Conservation (phyloP, 192 early-diverging fungal species). For the Phlyctochytrium bullatum region DNA sequence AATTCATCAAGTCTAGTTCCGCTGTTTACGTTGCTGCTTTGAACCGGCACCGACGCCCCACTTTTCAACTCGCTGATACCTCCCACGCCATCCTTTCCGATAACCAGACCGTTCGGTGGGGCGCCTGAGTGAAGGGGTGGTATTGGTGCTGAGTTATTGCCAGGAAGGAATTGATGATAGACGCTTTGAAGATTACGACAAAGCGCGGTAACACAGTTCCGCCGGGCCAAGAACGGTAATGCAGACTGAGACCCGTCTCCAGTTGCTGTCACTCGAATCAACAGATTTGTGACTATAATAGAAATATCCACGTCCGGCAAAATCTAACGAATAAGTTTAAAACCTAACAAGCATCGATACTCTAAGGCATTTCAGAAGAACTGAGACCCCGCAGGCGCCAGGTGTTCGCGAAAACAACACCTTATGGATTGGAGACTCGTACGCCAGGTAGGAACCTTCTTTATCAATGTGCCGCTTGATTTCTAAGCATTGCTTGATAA, state of each 20-base stretch:
- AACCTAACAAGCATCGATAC: too few relatives aligned
- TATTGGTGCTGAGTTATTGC: too few relatives aligned
- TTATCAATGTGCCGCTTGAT: slow-evolving; percentile 51
- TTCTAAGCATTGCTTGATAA: slow-evolving; percentile 38
- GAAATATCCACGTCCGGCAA: slow-evolving; percentile 40
- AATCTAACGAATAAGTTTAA: slow-evolving; percentile 21
- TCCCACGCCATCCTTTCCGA: too few relatives aligned
- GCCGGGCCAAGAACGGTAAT: slow-evolving; percentile 30
- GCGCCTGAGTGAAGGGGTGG: slow-evolving; percentile 16
- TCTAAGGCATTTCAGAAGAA: slow-evolving; percentile 43
- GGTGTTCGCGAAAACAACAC: slow-evolving; percentile 41
- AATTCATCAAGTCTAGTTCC: slow-evolving; percentile 49
- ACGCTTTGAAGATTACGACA: slow-evolving; percentile 9
- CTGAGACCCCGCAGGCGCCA: slow-evolving; percentile 21
- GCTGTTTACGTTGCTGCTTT: too few relatives aligned
- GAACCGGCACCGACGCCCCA: too few relatives aligned
- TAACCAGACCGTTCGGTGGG: too few relatives aligned
- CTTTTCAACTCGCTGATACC: too few relatives aligned
- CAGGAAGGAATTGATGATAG: slow-evolving; percentile 2
- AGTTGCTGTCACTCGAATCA: slow-evolving; percentile 28
- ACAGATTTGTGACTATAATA: slow-evolving; percentile 38
- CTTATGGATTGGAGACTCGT: slow-evolving; percentile 44
- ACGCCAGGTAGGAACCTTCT: slow-evolving; percentile 18
- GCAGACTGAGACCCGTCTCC: slow-evolving; percentile 25
- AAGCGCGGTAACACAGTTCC: slow-evolving; percentile 22